Evolutionary conservation across 139 green algal genomes (phyloP), one percentile per base, ranked within the genome.

Genomic region (Yamagishiella unicocca): DNA sequence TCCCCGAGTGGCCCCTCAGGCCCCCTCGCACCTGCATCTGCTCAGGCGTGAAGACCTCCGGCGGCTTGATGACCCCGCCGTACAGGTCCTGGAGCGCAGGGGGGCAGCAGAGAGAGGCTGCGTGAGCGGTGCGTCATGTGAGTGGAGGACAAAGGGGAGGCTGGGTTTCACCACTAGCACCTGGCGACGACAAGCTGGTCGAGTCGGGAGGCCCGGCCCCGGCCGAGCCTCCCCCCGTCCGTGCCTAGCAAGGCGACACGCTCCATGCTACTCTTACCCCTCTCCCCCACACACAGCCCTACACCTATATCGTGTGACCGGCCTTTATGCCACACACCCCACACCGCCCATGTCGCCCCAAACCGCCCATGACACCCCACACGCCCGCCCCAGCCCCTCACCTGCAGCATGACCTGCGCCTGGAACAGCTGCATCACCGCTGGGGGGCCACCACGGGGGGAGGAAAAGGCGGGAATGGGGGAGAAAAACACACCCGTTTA

Each of bases 371-470:
- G 2, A 24, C 0, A 46, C 12, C 0, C 25, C 74, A 82, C 45
- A 27, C 35, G 43, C 7, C 1, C 24, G 5, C 27, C 31, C 29
- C 25, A 17, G 33, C 24, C 29, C 31, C 68, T 35, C 38, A 90
- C 87, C 87, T 90, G 73, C 62, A 91, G 53, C 62, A 91, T 61
- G 29, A 75, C 67, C 12, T 80, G 37, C 37, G 82, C 55, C 66
- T 91, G 88, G 68, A 81, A 88, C 50, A 91, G 73, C 64, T 88
- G 82, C 73, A 85, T 82, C 35, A 62, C 58, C 10, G 31, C 78
- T 85, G 61, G 38, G 27, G 2, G 73, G 64, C 8, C 0, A 29
- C 38, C 38, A 12, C 14, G 14, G 31, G 25, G n/a, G 64, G 31
- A 17, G 64, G 64, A 31, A 14, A 42, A 45, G 64, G 64, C 4